Evolutionary conservation across 345 rosid species (phyloP).

Genomic region (Eutrema japonicum): DNA sequence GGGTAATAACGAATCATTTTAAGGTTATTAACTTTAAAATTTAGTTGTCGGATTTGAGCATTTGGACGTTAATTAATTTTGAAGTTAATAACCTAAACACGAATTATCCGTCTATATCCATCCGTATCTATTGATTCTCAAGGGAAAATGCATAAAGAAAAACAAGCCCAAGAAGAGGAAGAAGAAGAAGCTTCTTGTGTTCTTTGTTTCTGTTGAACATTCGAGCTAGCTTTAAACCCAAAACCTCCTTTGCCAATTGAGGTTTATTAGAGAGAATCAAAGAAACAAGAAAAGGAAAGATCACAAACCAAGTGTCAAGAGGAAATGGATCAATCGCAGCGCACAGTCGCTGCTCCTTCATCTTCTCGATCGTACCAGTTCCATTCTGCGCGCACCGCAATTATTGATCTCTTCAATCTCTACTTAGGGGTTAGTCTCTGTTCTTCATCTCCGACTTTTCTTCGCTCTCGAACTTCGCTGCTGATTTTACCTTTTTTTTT

Average conservation of each 20-base stretch:
- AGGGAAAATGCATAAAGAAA: too few species aligned
- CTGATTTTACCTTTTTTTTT: neutral
- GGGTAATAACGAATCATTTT: too few species aligned
- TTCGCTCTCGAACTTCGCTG: neutral
- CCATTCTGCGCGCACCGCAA: conserved; percentile 78
- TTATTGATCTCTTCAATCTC: conserved; percentile 85
- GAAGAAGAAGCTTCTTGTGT: neutral
- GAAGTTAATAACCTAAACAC: too few species aligned
- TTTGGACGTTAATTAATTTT: too few species aligned
- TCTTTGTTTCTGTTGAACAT: neutral
- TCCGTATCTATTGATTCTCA: too few species aligned
- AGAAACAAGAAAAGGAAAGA: neutral
- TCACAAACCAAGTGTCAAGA: neutral
- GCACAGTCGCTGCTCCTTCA: conserved; percentile 55
- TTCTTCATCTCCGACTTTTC: neutral
- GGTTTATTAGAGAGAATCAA: neutral
- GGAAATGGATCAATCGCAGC: conserved; percentile 78
- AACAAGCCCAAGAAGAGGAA: too few species aligned
- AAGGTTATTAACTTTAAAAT: too few species aligned
- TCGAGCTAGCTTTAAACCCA: neutral
- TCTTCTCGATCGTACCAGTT: conserved; percentile 72
- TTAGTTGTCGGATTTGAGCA: too few species aligned
- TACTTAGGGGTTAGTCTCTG: conserved; percentile 68
- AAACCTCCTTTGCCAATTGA: neutral
- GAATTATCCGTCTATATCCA: too few species aligned